Base-by-base conservation (phyloP, 257 asterid species). In the Solanum medicagineum region DNA sequence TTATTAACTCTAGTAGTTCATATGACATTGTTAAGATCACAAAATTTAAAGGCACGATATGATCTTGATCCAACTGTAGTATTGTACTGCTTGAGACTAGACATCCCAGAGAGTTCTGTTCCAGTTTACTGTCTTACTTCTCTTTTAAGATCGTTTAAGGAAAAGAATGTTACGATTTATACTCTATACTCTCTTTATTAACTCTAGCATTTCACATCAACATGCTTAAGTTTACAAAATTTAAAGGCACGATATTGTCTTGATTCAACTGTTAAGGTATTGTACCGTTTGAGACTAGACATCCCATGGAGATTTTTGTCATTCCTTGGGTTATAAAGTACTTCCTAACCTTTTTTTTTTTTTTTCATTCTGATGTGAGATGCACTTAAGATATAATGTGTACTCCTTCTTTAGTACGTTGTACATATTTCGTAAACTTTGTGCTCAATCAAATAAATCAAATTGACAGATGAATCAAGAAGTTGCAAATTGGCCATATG, bases 401-500 rank as follows among this genome's bases (percentile, higher is more conserved):
- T 42, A 6, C 44, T 32, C 0, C 11, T 22, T 20, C 5, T 60
- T 66, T 29, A 3, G 32, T 65, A 3, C 0, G 29, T 26, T 65
- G 14, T 29, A 26, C 42, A 13, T 12, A 65, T 65, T 63, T 63
- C 1, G 0, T 14, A 65, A 66, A 66, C 13, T 66, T 14, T 0
- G n/a, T 29, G 13, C 2, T 45, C 19, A 66, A 14, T 66, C 22
- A 66, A 11, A 7, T 29, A 14, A 29, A 15, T 7, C 16, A 16
- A 51, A 84, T 53, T 16, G 13, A 62, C 91, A 94, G 98, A 93
- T 88, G 95, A 70, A 32, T 19, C 57, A 81, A 69, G 98, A 95
- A 91, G 89, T 47, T 22, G 86, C 57, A 42, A 88, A 88, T 22
- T 94, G 98, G 96, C 98, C 97, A 11, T 93, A 94, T 73, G 62